These are phyloP conservation scores for Aegilops sharonensis DNA, from an alignment of 176 grass and related monocot genomes.

Conservation along the genomic window DNA sequence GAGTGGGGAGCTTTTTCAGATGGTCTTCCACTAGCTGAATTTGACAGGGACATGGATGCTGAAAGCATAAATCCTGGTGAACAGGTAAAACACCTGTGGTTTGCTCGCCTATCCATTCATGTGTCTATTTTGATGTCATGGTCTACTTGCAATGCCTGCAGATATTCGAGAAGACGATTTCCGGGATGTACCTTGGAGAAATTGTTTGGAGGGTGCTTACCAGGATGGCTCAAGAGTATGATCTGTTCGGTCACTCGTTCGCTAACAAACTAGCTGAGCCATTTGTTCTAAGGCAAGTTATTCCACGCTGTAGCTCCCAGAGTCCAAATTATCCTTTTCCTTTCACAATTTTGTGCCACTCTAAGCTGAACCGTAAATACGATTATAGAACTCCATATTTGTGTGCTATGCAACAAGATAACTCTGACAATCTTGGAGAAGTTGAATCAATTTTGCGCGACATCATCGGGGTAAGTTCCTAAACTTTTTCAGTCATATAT, in stretches of 20 bases:
- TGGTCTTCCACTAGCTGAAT: constrained; percentile 57
- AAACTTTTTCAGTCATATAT: neutral
- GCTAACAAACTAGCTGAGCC: constrained; percentile 43
- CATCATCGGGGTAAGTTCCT: constrained; percentile 30
- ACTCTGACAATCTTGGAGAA: constrained; percentile 11
- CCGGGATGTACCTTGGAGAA: constrained; percentile 78
- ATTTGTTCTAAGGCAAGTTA: constrained; percentile 52
- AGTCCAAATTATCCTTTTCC: neutral
- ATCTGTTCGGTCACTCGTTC: constrained; percentile 47
- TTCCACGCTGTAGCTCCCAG: neutral
- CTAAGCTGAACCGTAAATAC: neutral
- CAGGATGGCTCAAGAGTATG: constrained; percentile 45
- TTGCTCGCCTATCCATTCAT: neutral
- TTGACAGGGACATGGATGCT: constrained; percentile 49
- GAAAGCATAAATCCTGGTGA: constrained; percentile 67
- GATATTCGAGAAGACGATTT: constrained; percentile 85
- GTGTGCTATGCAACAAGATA: constrained; percentile 46
- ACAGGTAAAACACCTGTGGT: constrained; percentile 9
- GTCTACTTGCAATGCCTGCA: neutral
- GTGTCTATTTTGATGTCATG: neutral
- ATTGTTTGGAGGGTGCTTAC: constrained; percentile 47
- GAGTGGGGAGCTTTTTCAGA: constrained; percentile 61
- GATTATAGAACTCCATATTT: constrained; percentile 33
- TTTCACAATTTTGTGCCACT: neutral
- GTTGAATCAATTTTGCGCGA: constrained; percentile 34